These are phyloP conservation scores for Craterostigma plantagineum DNA, from an alignment of 257 asterid genomes.

Conservation along the genomic window DNA sequence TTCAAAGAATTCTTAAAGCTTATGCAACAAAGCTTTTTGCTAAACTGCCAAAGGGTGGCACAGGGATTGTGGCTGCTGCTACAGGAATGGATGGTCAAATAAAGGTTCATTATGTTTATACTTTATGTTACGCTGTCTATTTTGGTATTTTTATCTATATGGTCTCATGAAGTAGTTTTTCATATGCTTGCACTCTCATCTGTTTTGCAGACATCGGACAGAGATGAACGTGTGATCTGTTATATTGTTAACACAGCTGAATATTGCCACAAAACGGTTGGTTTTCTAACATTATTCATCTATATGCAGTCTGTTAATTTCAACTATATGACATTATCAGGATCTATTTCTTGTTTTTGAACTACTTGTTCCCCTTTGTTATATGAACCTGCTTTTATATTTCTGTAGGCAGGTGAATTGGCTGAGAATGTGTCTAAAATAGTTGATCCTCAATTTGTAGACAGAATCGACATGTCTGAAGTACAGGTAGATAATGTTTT, in stretches of 20 bases:
- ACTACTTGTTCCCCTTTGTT: slow-evolving; percentile 5
- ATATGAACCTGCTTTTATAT: too few species aligned
- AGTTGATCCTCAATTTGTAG: slow-evolving; percentile 62
- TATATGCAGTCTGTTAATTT: slow-evolving; percentile 1
- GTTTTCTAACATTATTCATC: slow-evolving; percentile 14
- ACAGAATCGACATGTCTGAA: slow-evolving; percentile 83
- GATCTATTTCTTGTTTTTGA: slow-evolving; percentile 2
- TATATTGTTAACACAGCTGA: slow-evolving; percentile 97
- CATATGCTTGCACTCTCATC: background rate
- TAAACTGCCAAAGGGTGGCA: slow-evolving; percentile 90
- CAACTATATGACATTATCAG: slow-evolving; percentile 1
- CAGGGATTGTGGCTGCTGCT: slow-evolving; percentile 98
- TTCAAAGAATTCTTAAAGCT: slow-evolving; percentile 82
- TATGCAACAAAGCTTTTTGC: slow-evolving; percentile 85
- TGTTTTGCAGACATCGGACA: slow-evolving; percentile 80
- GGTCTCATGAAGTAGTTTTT: slow-evolving; percentile 8
- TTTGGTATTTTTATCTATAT: too few species aligned
- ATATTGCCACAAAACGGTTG: slow-evolving; percentile 93
- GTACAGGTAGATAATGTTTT: slow-evolving; percentile 50
- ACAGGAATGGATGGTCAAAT: slow-evolving; percentile 99
- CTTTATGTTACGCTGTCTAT: background rate
- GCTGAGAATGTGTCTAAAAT: slow-evolving; percentile 89
- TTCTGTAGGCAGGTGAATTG: slow-evolving; percentile 76
- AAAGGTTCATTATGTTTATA: slow-evolving; percentile 54
- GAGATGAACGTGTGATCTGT: slow-evolving; percentile 86